Base-by-base conservation (phyloP, 768 basidiomycete species). In the Tulasnella sp. region DNA sequence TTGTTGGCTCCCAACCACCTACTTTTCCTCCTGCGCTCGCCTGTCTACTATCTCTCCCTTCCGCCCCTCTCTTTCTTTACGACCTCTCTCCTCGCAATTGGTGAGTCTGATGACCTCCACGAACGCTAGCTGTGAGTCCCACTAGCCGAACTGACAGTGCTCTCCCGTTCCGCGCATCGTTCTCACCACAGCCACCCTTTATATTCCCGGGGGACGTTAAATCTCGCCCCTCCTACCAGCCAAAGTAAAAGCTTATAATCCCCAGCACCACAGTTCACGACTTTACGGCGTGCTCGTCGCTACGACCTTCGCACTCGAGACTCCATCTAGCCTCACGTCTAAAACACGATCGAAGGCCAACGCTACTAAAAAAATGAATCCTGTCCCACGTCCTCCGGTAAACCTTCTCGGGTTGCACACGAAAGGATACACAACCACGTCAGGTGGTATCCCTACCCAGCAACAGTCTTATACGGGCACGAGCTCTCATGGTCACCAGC, bases 251-350 rank as follows among this genome's bases (percentile, higher is more conserved):
- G 61, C 61, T 74, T 74, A 74, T 74, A 44, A 20, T 74, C 46
- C 44, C 44, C 39, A 74, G 71, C 71, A 72, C 39, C 71, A 40
- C 71, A 40, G n/a, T 40, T 39, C 75, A 76, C 75, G 75, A 76
- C 55, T 44, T 76, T 76, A 32, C 46, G 57, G 75, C 75, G 75
- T 76, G 75, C 75, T 29, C 57, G 37, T 42, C 73, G 35, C 75
- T 40, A 39, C 48, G 57, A 57, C 61, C 48, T 51, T 29, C 37
- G n/a, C 46, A 61, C 75, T 76, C 75, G 75, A 76, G 75, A 76
- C 75, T 67, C 61, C 61, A 35, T 67, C 75, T 76, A 39, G 75
- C 48, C 46, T 40, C 48, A 35, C 61, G 23, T 76, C 61, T 76
- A 39, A 76, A 26, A 35, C 32, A 29, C 61, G 61, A 67, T 67